A percentile compares a stretch with the other conserved stretches of the same genome.
Conservation (phyloP, 164 flowering plant species). For the Chimonanthus salicifolius region DNA sequence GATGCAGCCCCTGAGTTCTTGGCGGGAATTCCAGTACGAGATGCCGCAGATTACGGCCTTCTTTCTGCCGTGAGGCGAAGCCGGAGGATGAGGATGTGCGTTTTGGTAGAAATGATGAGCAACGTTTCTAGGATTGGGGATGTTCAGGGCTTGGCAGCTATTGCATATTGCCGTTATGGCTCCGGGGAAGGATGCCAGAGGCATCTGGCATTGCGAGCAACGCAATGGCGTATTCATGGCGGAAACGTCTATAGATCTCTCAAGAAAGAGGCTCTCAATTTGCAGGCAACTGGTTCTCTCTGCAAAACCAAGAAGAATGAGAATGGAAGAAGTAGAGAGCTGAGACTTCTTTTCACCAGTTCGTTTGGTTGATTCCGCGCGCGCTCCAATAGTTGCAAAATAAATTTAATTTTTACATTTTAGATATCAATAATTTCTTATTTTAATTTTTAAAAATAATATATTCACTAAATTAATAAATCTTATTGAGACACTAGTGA, state of each 20-base stretch:
- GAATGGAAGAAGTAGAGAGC: background rate
- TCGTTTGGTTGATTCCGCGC: background rate
- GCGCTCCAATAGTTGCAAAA: background rate
- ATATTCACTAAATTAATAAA: too few relatives aligned
- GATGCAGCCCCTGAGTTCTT: too few relatives aligned
- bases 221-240: conserved; percentile 20
- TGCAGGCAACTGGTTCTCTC: too few relatives aligned
- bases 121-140: conserved; percentile 29
- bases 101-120: conserved; percentile 13
- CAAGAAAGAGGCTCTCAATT: too few relatives aligned
- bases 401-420: too few relatives aligned
- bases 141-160: conserved; percentile 39
- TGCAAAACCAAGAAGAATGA: too few relatives aligned
- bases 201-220: conserved; percentile 51
- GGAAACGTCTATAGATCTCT: background rate
- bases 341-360: too few relatives aligned
- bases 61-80: conserved; percentile 51
- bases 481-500: too few relatives aligned
- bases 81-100: conserved; percentile 37
- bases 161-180: conserved; percentile 49
- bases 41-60: conserved; percentile 26
- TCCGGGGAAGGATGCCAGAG: conserved; percentile 36
- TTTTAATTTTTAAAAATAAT: too few relatives aligned
- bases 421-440: too few relatives aligned
- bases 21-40: too few relatives aligned